A percentile compares a stretch with the other conserved stretches of the same genome.
Conservation (phyloP, 192 early-diverging fungal genomes). For the Umbelopsis vinacea region DNA sequence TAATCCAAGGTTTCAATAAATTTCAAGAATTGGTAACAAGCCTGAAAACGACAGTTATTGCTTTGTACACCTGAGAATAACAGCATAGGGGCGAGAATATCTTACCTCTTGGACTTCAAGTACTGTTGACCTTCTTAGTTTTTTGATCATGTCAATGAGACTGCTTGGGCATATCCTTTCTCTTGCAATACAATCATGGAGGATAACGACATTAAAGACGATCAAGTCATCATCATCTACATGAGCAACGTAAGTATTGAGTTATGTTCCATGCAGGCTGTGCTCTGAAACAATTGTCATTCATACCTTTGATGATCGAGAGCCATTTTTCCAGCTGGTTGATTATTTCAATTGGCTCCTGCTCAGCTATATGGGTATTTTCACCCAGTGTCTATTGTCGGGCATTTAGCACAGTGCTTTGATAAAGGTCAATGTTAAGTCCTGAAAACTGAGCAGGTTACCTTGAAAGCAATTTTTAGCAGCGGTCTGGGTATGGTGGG, state of each 20-base stretch:
- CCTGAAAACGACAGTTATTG: neutral
- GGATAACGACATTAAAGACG: conserved; percentile 26
- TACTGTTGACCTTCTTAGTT: conserved; percentile 16
- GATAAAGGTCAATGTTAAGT: neutral
- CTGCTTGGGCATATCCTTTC: conserved; percentile 21
- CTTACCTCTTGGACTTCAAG: conserved; percentile 21
- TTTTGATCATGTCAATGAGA: conserved; percentile 9
- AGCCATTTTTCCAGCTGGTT: conserved; percentile 30
- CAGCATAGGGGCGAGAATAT: neutral
- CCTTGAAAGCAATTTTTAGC: conserved; percentile 26
- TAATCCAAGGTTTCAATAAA: neutral
- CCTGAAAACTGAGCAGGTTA: neutral
- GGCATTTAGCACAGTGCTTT: neutral
- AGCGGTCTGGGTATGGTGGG: neutral
- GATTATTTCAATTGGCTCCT: conserved; percentile 25
- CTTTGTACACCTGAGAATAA: neutral
- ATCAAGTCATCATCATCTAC: conserved; percentile 31
- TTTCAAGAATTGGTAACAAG: conserved; percentile 10
- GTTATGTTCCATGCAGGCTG: neutral
- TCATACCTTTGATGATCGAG: conserved; percentile 28
- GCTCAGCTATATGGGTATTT: conserved; percentile 24
- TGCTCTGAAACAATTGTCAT: neutral
- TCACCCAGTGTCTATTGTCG: conserved; percentile 27
- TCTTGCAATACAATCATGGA: conserved; percentile 28
- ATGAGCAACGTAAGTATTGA: neutral